Evolutionary conservation across 75 land plant species (phyloP).

Genomic region (Ceratopteris richardii): DNA sequence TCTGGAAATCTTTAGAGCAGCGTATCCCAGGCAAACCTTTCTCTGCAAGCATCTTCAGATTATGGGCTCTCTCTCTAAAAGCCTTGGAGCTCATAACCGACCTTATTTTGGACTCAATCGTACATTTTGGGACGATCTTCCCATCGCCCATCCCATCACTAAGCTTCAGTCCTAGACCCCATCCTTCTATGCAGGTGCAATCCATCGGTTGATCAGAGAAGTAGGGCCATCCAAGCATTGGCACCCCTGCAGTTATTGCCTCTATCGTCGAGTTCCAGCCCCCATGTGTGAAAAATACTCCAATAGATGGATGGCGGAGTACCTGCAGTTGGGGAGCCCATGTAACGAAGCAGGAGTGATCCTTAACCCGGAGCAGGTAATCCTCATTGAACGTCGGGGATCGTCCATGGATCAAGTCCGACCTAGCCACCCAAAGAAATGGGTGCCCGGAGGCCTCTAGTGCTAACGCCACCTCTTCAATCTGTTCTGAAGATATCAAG

Average conservation of each 20-base stretch:
- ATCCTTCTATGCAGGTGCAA: constrained; percentile 2
- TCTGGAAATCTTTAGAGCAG: too few relatives aligned
- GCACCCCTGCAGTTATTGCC: constrained; percentile 5
- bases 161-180: background rate
- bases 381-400: background rate
- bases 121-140: too few relatives aligned
- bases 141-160: background rate
- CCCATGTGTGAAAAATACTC: constrained; percentile 13
- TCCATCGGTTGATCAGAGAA: constrained; percentile 8
- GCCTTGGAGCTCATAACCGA: too few relatives aligned
- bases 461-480: constrained; percentile 12
- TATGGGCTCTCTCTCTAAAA: too few relatives aligned
- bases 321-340: constrained; percentile 10
- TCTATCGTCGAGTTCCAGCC: constrained; percentile 16
- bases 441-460: constrained; percentile 11
- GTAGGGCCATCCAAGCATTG: constrained; percentile 13
- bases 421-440: constrained; percentile 20
- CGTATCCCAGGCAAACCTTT: too few relatives aligned
- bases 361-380: background rate
- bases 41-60: too few relatives aligned
- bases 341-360: background rate
- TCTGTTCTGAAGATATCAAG: constrained; percentile 10
- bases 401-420: background rate
- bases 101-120: too few relatives aligned
- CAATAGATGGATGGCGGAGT: constrained; percentile 1